phyloP scores from a whole-genome alignment of 2,329 filamentous ascomycete genomes.

The Alternaria brassicicola region DNA sequence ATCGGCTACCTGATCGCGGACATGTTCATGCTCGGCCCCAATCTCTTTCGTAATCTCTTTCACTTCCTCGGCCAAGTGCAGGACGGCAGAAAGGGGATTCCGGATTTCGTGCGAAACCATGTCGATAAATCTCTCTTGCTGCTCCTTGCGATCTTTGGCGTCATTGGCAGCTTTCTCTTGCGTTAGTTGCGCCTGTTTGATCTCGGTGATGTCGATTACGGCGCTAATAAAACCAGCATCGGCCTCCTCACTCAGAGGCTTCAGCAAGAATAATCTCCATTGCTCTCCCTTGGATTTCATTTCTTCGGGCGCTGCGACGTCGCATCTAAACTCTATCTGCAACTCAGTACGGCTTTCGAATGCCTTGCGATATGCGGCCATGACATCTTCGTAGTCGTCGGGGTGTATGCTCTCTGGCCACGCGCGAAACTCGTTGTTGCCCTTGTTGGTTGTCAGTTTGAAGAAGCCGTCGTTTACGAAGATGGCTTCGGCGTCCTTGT shows the following conservation, averaged over 20 bases:
- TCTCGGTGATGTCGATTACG: conserved; percentile 54
- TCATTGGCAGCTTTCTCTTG: conserved; percentile 53
- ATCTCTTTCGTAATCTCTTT: conserved; percentile 42
- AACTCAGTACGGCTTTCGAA: conserved; percentile 49
- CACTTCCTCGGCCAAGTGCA: conserved; percentile 54
- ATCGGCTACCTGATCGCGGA: conserved; percentile 32
- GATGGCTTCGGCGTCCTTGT: conserved; percentile 52
- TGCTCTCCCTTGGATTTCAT: conserved; percentile 22
- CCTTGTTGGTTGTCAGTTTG: conserved; percentile 52
- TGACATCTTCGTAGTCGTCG: conserved; percentile 53
- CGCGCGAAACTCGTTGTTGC: conserved; percentile 49
- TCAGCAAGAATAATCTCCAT: conserved; percentile 53
- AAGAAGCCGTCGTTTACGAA: conserved; percentile 57
- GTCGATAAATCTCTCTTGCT: conserved; percentile 56
- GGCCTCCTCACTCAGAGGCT: conserved; percentile 50
- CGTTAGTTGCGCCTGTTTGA: conserved; percentile 52
- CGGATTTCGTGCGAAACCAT: conserved; percentile 53
- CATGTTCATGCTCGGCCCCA: conserved; percentile 18
- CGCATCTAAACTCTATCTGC: conserved; percentile 52
- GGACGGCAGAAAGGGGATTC: conserved; percentile 48
- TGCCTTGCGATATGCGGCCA: conserved; percentile 52
- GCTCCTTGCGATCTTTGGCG: conserved; percentile 52
- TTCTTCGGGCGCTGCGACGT: conserved; percentile 38
- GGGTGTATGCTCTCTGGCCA: conserved; percentile 56
- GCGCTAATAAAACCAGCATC: conserved; percentile 55